These are phyloP conservation scores for Teratosphaeria pseudoeucalypti DNA, from an alignment of 2,329 filamentous ascomycete genomes.

Conservation along the genomic window DNA sequence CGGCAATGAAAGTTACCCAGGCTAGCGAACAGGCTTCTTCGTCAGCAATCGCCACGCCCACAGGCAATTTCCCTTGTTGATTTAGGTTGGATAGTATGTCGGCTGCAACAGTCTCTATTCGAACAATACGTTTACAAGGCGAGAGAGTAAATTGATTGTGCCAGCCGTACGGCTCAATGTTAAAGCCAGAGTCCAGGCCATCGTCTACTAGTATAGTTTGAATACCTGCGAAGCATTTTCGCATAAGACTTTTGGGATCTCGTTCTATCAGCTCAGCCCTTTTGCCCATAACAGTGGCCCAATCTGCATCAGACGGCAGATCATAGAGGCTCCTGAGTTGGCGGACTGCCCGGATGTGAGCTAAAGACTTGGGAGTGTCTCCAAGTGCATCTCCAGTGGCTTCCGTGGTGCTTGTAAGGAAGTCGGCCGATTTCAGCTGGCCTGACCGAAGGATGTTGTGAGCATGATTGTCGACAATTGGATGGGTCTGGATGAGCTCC, in stretches of 20 bases:
- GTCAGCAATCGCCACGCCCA: slow-evolving; percentile 19
- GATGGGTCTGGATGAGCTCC: slow-evolving; percentile 25
- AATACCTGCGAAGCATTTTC: slow-evolving; percentile 58
- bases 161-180: slow-evolving; percentile 51
- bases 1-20: slow-evolving; percentile 37
- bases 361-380: slow-evolving; percentile 51
- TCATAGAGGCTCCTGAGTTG: slow-evolving; percentile 57
- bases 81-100: slow-evolving; percentile 45
- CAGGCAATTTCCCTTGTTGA: slow-evolving; percentile 18
- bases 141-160: slow-evolving; percentile 56
- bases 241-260: slow-evolving; percentile 45
- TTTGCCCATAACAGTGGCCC: slow-evolving; percentile 45
- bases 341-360: slow-evolving; percentile 59
- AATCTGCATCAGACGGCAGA: slow-evolving; percentile 47
- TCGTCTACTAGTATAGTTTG: slow-evolving; percentile 72
- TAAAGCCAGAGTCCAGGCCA: slow-evolving; percentile 48
- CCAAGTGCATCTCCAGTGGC: slow-evolving; percentile 58
- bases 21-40: slow-evolving; percentile 21
- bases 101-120: slow-evolving; percentile 64
- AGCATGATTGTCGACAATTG: slow-evolving; percentile 64
- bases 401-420: slow-evolving; percentile 60
- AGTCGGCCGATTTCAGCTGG: slow-evolving; percentile 39
- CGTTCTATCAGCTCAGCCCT: slow-evolving; percentile 37
- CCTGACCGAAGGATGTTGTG: slow-evolving; percentile 54
- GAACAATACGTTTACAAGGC: slow-evolving; percentile 61